Evolutionary conservation across 2,329 filamentous ascomycete species (phyloP).

Genomic region (Cladosporium sp.): DNA sequence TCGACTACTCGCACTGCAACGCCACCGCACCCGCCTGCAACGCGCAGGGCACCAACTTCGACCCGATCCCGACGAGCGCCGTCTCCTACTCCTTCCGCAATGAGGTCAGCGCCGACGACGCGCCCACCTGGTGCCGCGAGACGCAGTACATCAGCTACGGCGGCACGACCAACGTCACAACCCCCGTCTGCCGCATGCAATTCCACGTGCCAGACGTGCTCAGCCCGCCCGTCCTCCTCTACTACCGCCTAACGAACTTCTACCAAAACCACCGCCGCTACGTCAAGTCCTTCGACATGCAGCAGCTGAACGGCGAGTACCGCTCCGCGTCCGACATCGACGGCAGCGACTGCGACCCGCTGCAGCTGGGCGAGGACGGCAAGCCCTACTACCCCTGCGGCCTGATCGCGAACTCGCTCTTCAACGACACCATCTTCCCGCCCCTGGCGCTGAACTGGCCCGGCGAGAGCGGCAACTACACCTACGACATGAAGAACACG

Average conservation of each 20-base stretch:
- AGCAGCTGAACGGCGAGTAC: slow-evolving; percentile 71
- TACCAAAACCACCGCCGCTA: slow-evolving; percentile 98
- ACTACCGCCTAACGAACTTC: slow-evolving; percentile 95
- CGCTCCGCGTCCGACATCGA: slow-evolving; percentile 56
- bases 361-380: slow-evolving; percentile 35
- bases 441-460: slow-evolving; percentile 56
- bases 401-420: slow-evolving; percentile 90
- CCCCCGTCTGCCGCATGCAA: slow-evolving; percentile 60
- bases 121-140: slow-evolving; percentile 23
- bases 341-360: slow-evolving; percentile 67
- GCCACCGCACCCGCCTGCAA: slow-evolving; percentile 44
- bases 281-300: slow-evolving; percentile 77
- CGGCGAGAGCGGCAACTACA: slow-evolving; percentile 35
- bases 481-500: slow-evolving; percentile 69
- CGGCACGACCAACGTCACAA: slow-evolving; percentile 28
- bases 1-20: slow-evolving; percentile 83
- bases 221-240: slow-evolving; percentile 77
- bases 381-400: slow-evolving; percentile 90
- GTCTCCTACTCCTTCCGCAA: slow-evolving; percentile 67
- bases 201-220: slow-evolving; percentile 78
- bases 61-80: slow-evolving; percentile 49
- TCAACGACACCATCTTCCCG: slow-evolving; percentile 81
- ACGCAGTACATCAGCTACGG: slow-evolving; percentile 20
- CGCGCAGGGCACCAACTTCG: slow-evolving; percentile 28
- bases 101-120: slow-evolving; percentile 19